phyloP scores from a whole-genome alignment of 2,329 filamentous ascomycete species.

The Aphanoascus verrucosus region DNA sequence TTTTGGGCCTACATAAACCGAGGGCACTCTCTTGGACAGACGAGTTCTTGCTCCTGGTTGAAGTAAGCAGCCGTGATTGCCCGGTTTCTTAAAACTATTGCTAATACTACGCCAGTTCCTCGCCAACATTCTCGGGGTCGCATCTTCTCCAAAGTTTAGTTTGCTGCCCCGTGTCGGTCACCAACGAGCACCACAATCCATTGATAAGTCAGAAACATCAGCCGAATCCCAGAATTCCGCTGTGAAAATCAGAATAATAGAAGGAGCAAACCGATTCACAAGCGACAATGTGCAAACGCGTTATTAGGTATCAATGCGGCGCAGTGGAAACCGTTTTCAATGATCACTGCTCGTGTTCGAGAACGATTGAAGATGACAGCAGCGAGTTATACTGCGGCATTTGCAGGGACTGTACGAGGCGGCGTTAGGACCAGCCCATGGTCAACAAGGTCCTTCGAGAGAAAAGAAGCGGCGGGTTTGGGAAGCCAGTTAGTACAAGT shows the following conservation, averaged over 20 bases:
- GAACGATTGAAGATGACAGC: conserved; percentile 9
- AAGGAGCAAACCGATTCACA: neutral
- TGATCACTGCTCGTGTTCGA: conserved; percentile 13
- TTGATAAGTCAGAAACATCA: too few relatives aligned
- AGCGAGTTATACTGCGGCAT: conserved; percentile 17
- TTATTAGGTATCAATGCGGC: conserved; percentile 17
- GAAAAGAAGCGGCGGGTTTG: neutral
- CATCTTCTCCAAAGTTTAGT: too few relatives aligned
- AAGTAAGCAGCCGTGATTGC: neutral
- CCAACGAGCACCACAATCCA: too few relatives aligned
- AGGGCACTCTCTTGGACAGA: too few relatives aligned
- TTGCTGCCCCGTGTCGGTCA: too few relatives aligned
- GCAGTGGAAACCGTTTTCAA: conserved; percentile 18
- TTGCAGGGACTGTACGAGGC: conserved; percentile 14
- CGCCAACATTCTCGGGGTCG: too few relatives aligned
- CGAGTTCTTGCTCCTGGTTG: neutral
- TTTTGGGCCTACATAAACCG: too few relatives aligned
- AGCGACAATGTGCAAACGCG: conserved; percentile 17
- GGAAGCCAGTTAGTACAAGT: too few relatives aligned
- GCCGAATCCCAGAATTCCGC: too few relatives aligned
- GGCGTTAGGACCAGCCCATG: neutral
- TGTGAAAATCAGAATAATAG: neutral
- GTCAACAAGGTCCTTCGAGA: neutral
- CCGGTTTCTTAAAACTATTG: neutral
- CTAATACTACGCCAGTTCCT: neutral